Base-by-base conservation (phyloP, 2,329 filamentous ascomycete species). In the Colletotrichum higginsianum region DNA sequence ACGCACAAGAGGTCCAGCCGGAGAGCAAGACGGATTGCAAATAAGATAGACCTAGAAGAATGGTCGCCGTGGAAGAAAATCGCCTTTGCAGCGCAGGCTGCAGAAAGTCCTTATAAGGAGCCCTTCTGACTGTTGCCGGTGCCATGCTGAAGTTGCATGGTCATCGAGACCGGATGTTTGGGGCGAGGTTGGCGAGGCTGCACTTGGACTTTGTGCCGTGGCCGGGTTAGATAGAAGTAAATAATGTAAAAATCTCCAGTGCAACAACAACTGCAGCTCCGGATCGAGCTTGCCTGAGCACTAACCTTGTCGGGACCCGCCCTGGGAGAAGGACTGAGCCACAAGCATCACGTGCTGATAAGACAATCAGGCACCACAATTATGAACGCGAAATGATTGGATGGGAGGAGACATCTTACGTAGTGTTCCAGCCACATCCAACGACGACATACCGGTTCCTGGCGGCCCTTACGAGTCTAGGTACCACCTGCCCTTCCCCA, bases 81-180 rank as follows among this genome's bases (percentile, higher is more conserved):
- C 95, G 90, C 77, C 93, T 89, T 82, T 98, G 96, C 74, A 98
- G 86, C 63, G 93, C 92, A 61, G 96, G 95, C 73, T 96, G 97
- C 76, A 98, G 85, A 81, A 97, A 97, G 84, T 98, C 94, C 86
- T 94, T 93, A 83, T 98, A 97, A 60, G 88, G 86, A 77, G 85
- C 84, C 79, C 81, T 88, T 86, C 86, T 90, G 84, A 84, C 87
- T 79, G 82, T 85, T 78, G 82, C 81, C 78, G 80, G 80, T 77
- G 87, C 84, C 87, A 90, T 90, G 61, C 79, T 84, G 77, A 81
- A 81, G 80, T 82, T 78, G 79, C 84, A 86, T 86, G 80, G 78
- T 84, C 83, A 74, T 79, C 78, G 75, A 75, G 79, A 75, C 78
- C 68, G 74, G 63, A 66, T 78, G 75, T 72, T 53, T 44, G 49